A percentile compares a stretch with the other conserved stretches of the same genome.
These are phyloP conservation scores for Penicillium verrucosum DNA, from an alignment of 2,329 filamentous ascomycete genomes.

Conservation along the genomic window DNA sequence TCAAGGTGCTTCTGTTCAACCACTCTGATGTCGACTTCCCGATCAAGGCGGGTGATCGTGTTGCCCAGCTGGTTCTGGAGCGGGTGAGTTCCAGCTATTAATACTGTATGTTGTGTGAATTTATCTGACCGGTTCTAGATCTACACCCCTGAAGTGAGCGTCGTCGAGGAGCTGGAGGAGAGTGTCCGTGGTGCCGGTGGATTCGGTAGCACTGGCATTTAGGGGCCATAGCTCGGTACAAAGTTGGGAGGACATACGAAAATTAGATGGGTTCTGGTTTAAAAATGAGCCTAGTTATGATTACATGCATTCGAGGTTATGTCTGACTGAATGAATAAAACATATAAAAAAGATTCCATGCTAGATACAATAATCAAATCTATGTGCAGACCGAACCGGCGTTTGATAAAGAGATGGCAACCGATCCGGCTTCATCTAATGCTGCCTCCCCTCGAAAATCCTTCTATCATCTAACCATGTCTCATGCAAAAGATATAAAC, in stretches of 20 bases:
- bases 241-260: neutral
- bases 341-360: neutral
- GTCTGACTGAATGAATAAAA: neutral
- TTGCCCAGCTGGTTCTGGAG: constrained; percentile 92
- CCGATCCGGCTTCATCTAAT: neutral
- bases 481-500: constrained; percentile 1
- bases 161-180: constrained; percentile 82
- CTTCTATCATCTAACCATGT: neutral
- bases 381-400: constrained; percentile 9
- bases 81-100: constrained; percentile 48
- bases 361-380: constrained; percentile 8
- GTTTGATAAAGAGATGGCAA: neutral
- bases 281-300: neutral
- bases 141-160: constrained; percentile 85
- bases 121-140: constrained; percentile 52
- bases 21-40: constrained; percentile 77
- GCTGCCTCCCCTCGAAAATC: neutral
- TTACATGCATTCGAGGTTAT: neutral
- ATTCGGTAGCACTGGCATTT: constrained; percentile 77
- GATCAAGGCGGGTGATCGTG: constrained; percentile 79
- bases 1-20: constrained; percentile 96
- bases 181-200: constrained; percentile 87
- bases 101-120: neutral
- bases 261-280: neutral
- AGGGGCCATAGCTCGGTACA: neutral